Conservation (phyloP, 805 yeast genomes). For the Saturnispora gosingensis region DNA sequence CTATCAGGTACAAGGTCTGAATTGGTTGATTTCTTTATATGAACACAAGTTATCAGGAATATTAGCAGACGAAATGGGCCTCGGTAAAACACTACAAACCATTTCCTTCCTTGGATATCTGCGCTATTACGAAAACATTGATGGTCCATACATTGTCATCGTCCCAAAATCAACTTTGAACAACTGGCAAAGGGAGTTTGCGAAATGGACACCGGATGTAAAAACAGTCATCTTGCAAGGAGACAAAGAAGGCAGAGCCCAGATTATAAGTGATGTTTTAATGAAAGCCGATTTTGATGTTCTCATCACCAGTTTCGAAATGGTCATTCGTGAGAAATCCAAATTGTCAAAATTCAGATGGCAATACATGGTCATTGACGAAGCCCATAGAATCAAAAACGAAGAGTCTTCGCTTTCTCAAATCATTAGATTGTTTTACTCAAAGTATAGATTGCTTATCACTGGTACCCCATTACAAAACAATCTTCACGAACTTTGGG, state of each 20-base stretch:
- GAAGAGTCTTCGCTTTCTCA: conserved; percentile 67
- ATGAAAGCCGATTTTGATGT: conserved; percentile 63
- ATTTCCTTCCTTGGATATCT: conserved; percentile 68
- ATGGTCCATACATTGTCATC: conserved; percentile 68
- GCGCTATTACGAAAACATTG: conserved; percentile 47
- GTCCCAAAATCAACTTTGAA: conserved; percentile 77
- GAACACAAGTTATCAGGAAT: conserved; percentile 67
- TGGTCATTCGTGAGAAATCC: conserved; percentile 66
- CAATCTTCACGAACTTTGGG: conserved; percentile 76
- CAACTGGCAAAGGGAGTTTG: conserved; percentile 72
- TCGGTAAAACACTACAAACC: conserved; percentile 75
- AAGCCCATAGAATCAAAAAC: conserved; percentile 76
- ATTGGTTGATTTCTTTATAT: conserved; percentile 64
- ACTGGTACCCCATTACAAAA: conserved; percentile 82
- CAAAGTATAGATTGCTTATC: conserved; percentile 59
- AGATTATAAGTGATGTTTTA: conserved; percentile 41
- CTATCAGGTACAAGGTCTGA: conserved; percentile 72
- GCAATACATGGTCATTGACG: conserved; percentile 74
- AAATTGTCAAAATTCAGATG: conserved; percentile 57
- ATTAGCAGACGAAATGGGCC: conserved; percentile 80
- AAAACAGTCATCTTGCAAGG: conserved; percentile 65
- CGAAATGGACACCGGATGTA: conserved; percentile 74
- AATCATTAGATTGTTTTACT: conserved; percentile 62
- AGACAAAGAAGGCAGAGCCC: conserved; percentile 56
- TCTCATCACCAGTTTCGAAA: conserved; percentile 63